Base-by-base conservation (phyloP, 2,329 filamentous ascomycete genomes). In the Teratosphaeriaceae sp. region DNA sequence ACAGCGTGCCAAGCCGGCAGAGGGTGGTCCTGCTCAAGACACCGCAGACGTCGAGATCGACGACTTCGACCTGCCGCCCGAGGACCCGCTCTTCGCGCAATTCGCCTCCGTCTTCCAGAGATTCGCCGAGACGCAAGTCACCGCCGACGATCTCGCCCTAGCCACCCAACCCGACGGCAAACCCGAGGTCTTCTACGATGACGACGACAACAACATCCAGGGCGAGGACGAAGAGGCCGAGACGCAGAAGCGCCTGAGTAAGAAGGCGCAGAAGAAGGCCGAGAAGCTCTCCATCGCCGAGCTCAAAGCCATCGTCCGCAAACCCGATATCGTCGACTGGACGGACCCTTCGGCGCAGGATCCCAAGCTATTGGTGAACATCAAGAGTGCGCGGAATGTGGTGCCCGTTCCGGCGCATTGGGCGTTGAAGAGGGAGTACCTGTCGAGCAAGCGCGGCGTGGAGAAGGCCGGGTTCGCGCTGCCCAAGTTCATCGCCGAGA, bases 261-360 rank as follows among this genome's bases (percentile, higher is more conserved):
- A 96, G 69, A 96, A 95, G 74, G 90, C 94, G 67, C 79, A 85
- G 54, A 98, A 97, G 70, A 80, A 85, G 67, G 75, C 88, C 61
- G 94, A 85, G 69, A 95, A 94, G 66, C 73, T 97, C 23, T 94
- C 90, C 5, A 87, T 98, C 46, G 92, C 92, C 38, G 88, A 97
- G 66, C 77, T 98, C 50, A 98, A 98, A 68, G 87, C 90, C 5
- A 70, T 95, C 43, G 92, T 96, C 47, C 78, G 76, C 56, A 90
- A 89, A 54, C 92, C 92, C 2, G 92, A 98, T 65, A 80, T 95
- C 8, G 90, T 98, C 5, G 92, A 98, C 59, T 97, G 92, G 92
- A 92, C 94, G 42, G 92, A 98, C 62, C 86, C 87, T 11, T 94
- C 88, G 13, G 89, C 92, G 1, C 80, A 85, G 20, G 89, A 98